A percentile compares a stretch with the other conserved stretches of the same genome.
Conservation (phyloP, 2,329 filamentous ascomycete genomes). For the Diaporthe vaccinii region DNA sequence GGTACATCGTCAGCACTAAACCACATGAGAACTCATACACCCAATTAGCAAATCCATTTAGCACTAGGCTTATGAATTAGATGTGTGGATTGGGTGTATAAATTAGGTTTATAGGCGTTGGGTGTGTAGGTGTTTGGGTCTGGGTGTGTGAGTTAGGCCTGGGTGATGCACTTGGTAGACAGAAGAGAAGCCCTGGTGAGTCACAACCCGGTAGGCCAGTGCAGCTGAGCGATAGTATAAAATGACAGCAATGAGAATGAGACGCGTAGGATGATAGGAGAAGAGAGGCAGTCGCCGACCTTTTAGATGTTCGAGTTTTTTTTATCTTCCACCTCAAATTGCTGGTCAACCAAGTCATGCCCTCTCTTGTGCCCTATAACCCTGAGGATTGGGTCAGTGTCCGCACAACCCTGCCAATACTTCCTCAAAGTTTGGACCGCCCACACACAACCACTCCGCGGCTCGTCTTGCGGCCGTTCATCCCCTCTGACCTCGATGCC, state of each 20-base stretch:
- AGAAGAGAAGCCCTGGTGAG: constrained; percentile 1
- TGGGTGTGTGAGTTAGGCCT: too few species aligned
- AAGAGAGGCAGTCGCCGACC: neutral
- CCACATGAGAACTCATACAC: too few species aligned
- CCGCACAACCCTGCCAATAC: constrained; percentile 19
- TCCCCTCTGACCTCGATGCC: constrained; percentile 59
- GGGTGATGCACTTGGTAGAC: too few species aligned
- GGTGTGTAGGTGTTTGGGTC: too few species aligned
- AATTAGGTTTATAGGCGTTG: too few species aligned
- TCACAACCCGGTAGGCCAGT: neutral
- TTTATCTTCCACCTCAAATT: neutral
- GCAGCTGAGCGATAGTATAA: neutral
- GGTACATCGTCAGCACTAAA: too few species aligned
- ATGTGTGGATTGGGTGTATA: too few species aligned
- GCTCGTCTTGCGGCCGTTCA: constrained; percentile 30
- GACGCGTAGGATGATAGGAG: too few species aligned
- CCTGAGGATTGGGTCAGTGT: constrained; percentile 10
- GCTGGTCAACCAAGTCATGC: neutral
- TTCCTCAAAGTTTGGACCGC: neutral
- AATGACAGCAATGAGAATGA: neutral
- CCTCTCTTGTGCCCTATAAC: neutral
- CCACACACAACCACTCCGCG: constrained; percentile 11
- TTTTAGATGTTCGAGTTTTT: neutral
- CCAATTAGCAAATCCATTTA: too few species aligned
- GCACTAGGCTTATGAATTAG: too few species aligned